Evolutionary conservation across 768 basidiomycete species (phyloP), one percentile per base, ranked within the genome.

Genomic region (Ramaria sp.): DNA sequence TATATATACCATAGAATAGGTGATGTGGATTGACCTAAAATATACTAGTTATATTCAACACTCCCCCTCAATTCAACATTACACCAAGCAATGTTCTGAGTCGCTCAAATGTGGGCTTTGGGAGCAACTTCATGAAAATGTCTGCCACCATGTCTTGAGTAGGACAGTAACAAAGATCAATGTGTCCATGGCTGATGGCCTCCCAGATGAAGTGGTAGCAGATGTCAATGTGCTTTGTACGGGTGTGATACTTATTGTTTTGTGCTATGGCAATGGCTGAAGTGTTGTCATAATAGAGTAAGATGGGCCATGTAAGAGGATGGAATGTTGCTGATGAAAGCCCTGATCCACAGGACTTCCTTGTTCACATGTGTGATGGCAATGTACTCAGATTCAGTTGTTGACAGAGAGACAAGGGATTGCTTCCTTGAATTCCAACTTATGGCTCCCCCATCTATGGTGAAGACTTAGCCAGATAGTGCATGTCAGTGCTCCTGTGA

Each of bases 271-370:
- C 47, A 45, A 69, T 65, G 1, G 71, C 63, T 0, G 62, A 58
- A 22, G 66, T 63, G 43, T 72, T 72, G 55, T 71, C 68, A 27
- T 56, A 58, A 18, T 56, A 54, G 7, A 68, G 52, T 22, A 50
- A 10, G 30, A 32, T 32, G 30, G 30, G 30, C 10, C 30, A 36
- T 0, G 56, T 54, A 1, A 65, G 54, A 1, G 68, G 66, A 28
- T 65, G 66, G 0, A 72, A 77, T 0, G 65, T 58, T 0, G 76
- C 61, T 20, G 44, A 68, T 64, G 47, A 67, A 48, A 68, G 24
- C 59, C 60, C 75, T 75, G 78, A 3, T 63, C 58, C 6, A 78
- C 61, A 4, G 69, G 61, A 3, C 67, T 71, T 0, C 70, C 67
- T 22, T 61, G 61, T 32, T 45, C 9, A 61, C 60, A 44, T 65